phyloP scores from a whole-genome alignment of 2,329 filamentous ascomycete genomes.

The Penicillium sp. region DNA sequence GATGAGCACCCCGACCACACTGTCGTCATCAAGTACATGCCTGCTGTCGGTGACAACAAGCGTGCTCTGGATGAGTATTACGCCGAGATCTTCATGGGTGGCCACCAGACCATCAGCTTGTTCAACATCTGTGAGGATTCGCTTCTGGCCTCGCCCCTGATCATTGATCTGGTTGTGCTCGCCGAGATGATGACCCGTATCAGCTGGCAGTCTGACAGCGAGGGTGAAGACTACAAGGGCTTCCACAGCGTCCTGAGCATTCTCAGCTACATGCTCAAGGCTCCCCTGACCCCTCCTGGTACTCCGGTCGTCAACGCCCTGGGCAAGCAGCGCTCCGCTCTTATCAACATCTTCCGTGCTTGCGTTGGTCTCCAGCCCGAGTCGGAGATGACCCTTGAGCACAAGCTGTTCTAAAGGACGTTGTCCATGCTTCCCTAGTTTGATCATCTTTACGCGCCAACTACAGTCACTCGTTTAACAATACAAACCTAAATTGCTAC shows the following conservation, averaged over 20 bases:
- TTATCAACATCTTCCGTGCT: conserved; percentile 98
- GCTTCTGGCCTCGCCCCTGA: conserved; percentile 88
- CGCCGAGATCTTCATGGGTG: conserved; percentile 97
- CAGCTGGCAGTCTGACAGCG: conserved; percentile 73
- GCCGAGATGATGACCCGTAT: conserved; percentile 99
- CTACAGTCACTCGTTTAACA: conserved; percentile 30
- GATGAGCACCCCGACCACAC: conserved; percentile 97
- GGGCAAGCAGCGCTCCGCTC: conserved; percentile 88
- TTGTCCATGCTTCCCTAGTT: background rate
- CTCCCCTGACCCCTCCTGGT: conserved; percentile 87
- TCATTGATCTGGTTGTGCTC: conserved; percentile 92
- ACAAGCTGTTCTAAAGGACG: conserved; percentile 77
- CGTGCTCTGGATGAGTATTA: conserved; percentile 98
- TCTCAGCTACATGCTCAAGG: conserved; percentile 98
- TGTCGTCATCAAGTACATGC: conserved; percentile 99
- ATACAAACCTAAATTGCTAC: conserved; percentile 11
- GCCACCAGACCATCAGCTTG: conserved; percentile 95
- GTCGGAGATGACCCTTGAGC: conserved; percentile 98
- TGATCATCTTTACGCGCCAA: conserved; percentile 16
- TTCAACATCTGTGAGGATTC: conserved; percentile 99
- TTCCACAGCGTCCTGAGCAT: conserved; percentile 98
- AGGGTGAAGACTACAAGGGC: conserved; percentile 72
- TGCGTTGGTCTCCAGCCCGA: conserved; percentile 96
- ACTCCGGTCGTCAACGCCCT: conserved; percentile 95
- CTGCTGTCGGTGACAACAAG: conserved; percentile 97